Evolutionary conservation across 148 eudicot species (phyloP).

Genomic region (Chenopodium quinoa): DNA sequence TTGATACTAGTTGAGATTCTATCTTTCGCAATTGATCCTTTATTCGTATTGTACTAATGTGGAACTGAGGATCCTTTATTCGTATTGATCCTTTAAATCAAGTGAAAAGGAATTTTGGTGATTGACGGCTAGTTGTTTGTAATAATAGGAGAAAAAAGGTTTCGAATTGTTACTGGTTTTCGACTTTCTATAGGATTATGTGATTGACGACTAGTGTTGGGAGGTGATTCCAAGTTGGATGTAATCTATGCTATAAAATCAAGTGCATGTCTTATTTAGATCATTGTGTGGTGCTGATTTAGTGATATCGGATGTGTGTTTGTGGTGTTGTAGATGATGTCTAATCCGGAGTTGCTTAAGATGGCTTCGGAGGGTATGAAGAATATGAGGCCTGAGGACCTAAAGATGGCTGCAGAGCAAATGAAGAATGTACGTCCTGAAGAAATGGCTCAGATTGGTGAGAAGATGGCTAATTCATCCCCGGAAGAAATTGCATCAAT

Average conservation of each 20-base stretch:
- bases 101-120: neutral
- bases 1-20: neutral
- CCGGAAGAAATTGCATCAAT: constrained; percentile 88
- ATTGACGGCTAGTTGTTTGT: neutral
- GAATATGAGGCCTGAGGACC: constrained; percentile 79
- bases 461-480: constrained; percentile 89
- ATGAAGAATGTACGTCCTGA: constrained; percentile 84
- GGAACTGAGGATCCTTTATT: too few relatives aligned
- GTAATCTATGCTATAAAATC: neutral
- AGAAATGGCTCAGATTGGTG: constrained; percentile 84
- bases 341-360: constrained; percentile 86
- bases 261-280: neutral
- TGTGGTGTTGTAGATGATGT: constrained; percentile 75
- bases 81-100: too few relatives aligned
- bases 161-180: too few relatives aligned
- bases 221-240: too few relatives aligned
- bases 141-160: neutral
- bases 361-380: constrained; percentile 97
- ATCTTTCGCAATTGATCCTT: neutral
- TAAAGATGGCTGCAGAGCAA: constrained; percentile 87
- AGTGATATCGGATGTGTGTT: neutral
- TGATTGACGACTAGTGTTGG: too few relatives aligned
- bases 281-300: neutral
- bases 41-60: neutral
- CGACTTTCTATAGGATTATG: neutral